Conservation (phyloP, 1,284 basidiomycete genomes). For the Inonotus obliquus region DNA sequence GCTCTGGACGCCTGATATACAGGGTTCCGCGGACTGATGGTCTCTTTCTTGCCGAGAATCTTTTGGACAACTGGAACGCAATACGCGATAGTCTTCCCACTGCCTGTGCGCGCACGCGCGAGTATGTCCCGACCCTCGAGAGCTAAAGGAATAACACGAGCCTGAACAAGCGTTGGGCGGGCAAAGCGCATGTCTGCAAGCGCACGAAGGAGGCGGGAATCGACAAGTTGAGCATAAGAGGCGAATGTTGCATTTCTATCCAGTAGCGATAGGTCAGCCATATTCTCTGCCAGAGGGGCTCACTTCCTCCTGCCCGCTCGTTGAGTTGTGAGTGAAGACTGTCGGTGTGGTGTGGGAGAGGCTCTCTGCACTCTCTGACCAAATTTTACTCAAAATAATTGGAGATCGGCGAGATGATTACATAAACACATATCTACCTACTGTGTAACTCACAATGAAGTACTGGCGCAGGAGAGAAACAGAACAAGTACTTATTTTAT, state of each 20-base stretch:
- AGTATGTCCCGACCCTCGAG: slow-evolving; percentile 91
- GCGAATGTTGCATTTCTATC: slow-evolving; percentile 57
- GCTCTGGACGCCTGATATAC: slow-evolving; percentile 64
- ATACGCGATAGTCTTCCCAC: slow-evolving; percentile 97
- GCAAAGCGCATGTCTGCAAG: slow-evolving; percentile 80
- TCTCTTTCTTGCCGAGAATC: slow-evolving; percentile 74
- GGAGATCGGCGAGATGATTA: too few relatives aligned
- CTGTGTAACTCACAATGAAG: too few relatives aligned
- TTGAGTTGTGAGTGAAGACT: too few relatives aligned
- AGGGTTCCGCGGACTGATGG: slow-evolving; percentile 36
- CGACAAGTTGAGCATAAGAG: slow-evolving; percentile 68
- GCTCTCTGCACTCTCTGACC: too few relatives aligned
- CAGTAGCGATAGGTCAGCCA: slow-evolving; percentile 41
- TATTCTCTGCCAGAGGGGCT: neutral
- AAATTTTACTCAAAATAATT: too few relatives aligned
- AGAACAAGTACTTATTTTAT: too few relatives aligned
- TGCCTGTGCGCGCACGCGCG: slow-evolving; percentile 91
- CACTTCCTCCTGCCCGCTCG: too few relatives aligned
- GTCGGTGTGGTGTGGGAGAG: too few relatives aligned
- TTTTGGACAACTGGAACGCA: slow-evolving; percentile 90
- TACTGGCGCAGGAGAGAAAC: too few relatives aligned
- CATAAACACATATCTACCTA: too few relatives aligned
- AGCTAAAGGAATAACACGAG: slow-evolving; percentile 79
- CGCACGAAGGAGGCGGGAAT: slow-evolving; percentile 71
- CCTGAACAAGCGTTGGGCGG: slow-evolving; percentile 79